Conservation (phyloP, 441 rosid species). For the Corymbia citriodora region DNA sequence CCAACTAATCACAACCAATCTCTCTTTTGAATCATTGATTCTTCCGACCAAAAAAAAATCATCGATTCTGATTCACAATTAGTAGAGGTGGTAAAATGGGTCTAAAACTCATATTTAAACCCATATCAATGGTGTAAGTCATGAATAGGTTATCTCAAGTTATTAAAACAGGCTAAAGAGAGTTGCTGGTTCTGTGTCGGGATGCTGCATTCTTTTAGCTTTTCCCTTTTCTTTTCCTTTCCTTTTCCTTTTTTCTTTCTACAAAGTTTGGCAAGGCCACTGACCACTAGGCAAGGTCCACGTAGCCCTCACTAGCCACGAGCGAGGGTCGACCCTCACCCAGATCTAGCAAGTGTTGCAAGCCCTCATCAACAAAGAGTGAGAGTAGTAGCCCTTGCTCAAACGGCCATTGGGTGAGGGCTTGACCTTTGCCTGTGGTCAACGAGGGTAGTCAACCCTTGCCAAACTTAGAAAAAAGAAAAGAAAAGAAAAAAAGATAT, state of each 20-base stretch:
- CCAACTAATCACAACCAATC: not conserved
- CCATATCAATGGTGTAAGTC: not conserved
- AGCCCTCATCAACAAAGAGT: not conserved
- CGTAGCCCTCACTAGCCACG: not conserved
- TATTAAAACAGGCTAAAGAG: not conserved
- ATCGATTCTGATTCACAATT: not conserved
- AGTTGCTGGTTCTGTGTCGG: rapidly evolving
- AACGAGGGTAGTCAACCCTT: rapidly evolving
- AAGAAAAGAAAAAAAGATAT: too few relatives aligned
- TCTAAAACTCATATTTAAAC: not conserved
- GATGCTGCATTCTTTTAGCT: not conserved
- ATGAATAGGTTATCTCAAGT: too few relatives aligned
- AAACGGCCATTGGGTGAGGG: not conserved
- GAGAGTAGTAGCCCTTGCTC: not conserved
- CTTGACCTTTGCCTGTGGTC: rapidly evolving
- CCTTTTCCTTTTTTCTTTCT: too few relatives aligned
- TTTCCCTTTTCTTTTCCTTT: too few relatives aligned
- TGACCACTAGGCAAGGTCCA: rapidly evolving
- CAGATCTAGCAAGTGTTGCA: not conserved
- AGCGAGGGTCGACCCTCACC: rapidly evolving
- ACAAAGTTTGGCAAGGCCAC: rapidly evolving
- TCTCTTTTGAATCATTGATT: not conserved
- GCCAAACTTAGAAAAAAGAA: too few relatives aligned
- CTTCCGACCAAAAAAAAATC: too few relatives aligned
- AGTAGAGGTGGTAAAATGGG: not conserved